These are phyloP conservation scores for Populus hybrid DNA, from an alignment of 441 rosid genomes.

Conservation along the genomic window DNA sequence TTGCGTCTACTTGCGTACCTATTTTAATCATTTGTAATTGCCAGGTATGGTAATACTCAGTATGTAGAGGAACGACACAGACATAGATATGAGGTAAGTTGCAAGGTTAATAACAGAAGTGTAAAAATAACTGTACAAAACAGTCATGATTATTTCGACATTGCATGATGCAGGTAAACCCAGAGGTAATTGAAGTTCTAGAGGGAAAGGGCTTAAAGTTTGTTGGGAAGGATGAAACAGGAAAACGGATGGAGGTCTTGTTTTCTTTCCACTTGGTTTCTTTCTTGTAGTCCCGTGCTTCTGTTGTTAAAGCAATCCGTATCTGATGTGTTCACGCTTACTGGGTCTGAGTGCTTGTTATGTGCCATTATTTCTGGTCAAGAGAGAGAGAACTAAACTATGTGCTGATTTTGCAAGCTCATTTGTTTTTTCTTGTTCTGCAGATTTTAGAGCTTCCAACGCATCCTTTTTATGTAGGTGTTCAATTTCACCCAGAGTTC, in stretches of 20 bases:
- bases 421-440: conserved; percentile 15
- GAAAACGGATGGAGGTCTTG: conserved; percentile 82
- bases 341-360: neutral
- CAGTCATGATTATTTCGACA: neutral
- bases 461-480: conserved; percentile 87
- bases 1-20: conserved; percentile 4
- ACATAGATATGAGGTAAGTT: conserved; percentile 89
- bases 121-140: conserved; percentile 40
- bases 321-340: conserved; percentile 5
- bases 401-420: neutral
- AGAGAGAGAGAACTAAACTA: neutral
- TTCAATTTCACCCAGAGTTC: conserved; percentile 98
- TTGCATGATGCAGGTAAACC: conserved; percentile 63
- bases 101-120: conserved; percentile 20
- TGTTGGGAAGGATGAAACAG: conserved; percentile 90
- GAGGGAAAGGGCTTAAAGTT: conserved; percentile 78
- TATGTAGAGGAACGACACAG: conserved; percentile 87
- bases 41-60: conserved; percentile 66
- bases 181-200: conserved; percentile 56
- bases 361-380: neutral
- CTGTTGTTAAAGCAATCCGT: neutral
- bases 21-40: conserved; percentile 18
- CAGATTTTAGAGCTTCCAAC: conserved; percentile 74
- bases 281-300: neutral
- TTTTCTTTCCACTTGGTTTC: conserved; percentile 4